A percentile compares a stretch with the other conserved stretches of the same genome.
These are phyloP conservation scores for Avena insularis DNA, from an alignment of 176 grass and related monocot genomes.

Conservation along the genomic window DNA sequence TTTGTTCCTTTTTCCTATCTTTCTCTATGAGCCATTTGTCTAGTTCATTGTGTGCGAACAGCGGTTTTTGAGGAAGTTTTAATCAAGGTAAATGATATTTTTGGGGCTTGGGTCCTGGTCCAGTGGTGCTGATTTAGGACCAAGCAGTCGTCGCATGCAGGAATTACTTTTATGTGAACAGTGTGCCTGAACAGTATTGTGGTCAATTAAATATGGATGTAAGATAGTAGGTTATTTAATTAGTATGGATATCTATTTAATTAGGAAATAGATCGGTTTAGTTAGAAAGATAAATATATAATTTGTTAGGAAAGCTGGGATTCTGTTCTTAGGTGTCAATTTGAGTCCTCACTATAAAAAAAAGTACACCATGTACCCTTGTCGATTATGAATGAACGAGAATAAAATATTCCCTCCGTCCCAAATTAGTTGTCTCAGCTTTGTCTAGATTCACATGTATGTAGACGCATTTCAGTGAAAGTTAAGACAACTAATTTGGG, in stretches of 20 bases:
- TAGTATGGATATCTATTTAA: conserved; percentile 7
- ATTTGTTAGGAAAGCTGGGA: conserved; percentile 16
- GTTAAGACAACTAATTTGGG: no score
- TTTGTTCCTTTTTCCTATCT: not conserved
- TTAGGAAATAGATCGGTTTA: not conserved
- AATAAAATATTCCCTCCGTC: not conserved
- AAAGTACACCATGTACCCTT: not conserved
- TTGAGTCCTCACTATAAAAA: not conserved
- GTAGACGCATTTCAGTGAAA: no score
- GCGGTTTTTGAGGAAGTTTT: not conserved
- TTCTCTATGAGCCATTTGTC: not conserved
- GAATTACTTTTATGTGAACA: not conserved
- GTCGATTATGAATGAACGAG: not conserved
- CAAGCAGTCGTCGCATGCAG: conserved; percentile 1
- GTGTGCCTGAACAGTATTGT: not conserved
- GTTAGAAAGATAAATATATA: not conserved
- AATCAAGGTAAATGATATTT: not conserved
- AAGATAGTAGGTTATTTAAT: conserved; percentile 6
- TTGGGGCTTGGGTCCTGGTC: not conserved
- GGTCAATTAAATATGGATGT: not conserved
- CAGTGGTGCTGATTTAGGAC: not conserved
- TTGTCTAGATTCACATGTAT: no score
- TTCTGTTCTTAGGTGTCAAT: conserved; percentile 18
- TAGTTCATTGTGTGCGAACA: conserved; percentile 9
- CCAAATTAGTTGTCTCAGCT: no score